Conservation (phyloP, 352 stramenopile species). For the Peronospora destructor region DNA sequence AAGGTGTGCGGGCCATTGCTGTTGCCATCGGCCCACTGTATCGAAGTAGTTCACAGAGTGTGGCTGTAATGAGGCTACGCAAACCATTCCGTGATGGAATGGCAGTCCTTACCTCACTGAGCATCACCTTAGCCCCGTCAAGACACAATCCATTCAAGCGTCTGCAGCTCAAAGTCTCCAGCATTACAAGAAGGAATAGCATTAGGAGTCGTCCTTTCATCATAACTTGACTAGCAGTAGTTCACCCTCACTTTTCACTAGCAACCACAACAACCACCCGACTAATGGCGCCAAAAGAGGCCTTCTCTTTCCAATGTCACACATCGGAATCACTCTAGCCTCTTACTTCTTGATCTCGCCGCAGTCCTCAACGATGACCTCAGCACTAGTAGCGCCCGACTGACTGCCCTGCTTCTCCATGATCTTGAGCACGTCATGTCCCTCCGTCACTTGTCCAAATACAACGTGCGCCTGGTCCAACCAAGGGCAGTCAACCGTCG, state of each 20-base stretch:
- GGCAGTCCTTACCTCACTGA: background rate
- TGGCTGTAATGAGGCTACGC: no score
- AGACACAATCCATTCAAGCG: constrained; percentile 3
- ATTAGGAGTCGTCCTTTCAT: constrained; percentile 1
- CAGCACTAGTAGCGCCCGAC: constrained; percentile 75
- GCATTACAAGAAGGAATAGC: background rate
- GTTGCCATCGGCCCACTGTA: no score
- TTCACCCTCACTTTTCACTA: constrained; percentile 10
- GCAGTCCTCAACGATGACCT: constrained; percentile 94
- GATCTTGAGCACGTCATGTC: constrained; percentile 92
- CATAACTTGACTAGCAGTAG: constrained; percentile 16
- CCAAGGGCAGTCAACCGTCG: constrained; percentile 87
- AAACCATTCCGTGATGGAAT: no score
- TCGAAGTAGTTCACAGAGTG: no score
- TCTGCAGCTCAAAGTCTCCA: constrained; percentile 9
- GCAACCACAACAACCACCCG: background rate
- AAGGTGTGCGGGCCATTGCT: background rate
- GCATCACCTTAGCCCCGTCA: constrained; percentile 14
- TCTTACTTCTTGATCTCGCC: constrained; percentile 83
- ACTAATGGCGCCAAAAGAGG: background rate
- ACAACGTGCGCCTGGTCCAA: constrained; percentile 87
- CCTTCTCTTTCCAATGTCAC: background rate
- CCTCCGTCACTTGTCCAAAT: constrained; percentile 91
- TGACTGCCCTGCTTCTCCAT: constrained; percentile 93
- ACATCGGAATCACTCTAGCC: background rate